Percentiles rank a stretch among this genome's conserved stretches.
These are phyloP conservation scores for Jamesozyma piceae DNA, from an alignment of 805 yeast genomes.

Conservation along the genomic window DNA sequence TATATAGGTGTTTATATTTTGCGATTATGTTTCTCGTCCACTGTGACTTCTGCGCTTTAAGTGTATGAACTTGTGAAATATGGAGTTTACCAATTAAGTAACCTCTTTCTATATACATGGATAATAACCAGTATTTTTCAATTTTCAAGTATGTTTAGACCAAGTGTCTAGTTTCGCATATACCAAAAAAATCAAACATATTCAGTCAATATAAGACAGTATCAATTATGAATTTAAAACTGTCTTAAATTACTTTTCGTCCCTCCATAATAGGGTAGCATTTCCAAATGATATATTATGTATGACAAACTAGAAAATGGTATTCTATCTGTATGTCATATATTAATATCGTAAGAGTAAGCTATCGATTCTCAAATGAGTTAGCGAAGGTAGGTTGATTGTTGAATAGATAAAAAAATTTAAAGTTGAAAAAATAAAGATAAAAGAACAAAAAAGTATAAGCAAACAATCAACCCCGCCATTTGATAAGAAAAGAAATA, in stretches of 20 bases:
- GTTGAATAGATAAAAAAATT: neutral
- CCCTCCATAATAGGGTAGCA: constrained; percentile 28
- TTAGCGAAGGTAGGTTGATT: neutral
- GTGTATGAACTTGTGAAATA: too few relatives aligned
- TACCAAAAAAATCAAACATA: constrained; percentile 29
- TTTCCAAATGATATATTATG: too few relatives aligned
- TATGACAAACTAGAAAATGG: too few relatives aligned
- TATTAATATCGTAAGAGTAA: neutral
- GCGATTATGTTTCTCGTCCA: too few relatives aligned
- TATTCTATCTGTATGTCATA: too few relatives aligned
- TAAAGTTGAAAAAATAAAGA: neutral
- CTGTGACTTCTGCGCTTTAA: too few relatives aligned
- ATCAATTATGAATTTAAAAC: too few relatives aligned
- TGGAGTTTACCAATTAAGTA: too few relatives aligned
- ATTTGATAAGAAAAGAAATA: neutral
- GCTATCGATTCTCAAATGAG: constrained; percentile 27
- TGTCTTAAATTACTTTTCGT: constrained; percentile 24
- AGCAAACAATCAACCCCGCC: neutral
- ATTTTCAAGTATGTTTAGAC: too few relatives aligned
- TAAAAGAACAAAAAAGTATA: neutral
- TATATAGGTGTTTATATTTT: too few relatives aligned
- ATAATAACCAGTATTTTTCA: too few relatives aligned
- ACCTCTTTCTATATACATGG: too few relatives aligned
- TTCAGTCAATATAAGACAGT: constrained; percentile 18
- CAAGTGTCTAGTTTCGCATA: neutral